These are phyloP conservation scores for Globisporangium megalacanthum DNA, from an alignment of 352 stramenopile species.

Conservation along the genomic window DNA sequence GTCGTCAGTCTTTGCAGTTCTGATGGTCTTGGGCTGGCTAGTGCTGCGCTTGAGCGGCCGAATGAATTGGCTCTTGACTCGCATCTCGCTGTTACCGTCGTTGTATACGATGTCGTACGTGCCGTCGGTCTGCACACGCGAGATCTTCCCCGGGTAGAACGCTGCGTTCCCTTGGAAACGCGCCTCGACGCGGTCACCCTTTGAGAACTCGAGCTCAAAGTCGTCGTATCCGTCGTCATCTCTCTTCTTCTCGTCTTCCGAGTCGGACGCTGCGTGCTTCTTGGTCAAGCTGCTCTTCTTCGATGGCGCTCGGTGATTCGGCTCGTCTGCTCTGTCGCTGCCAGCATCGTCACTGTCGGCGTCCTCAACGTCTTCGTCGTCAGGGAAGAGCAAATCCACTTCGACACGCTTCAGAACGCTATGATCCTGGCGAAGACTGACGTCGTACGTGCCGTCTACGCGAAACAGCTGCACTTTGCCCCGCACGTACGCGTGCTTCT, in stretches of 20 bases:
- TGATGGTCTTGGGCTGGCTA: slow-evolving; percentile 8
- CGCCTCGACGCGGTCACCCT: slow-evolving; percentile 54
- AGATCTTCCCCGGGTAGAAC: slow-evolving; percentile 50
- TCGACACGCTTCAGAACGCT: slow-evolving; percentile 31
- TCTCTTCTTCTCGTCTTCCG: slow-evolving; percentile 16
- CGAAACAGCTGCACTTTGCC: slow-evolving; percentile 31
- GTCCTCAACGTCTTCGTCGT: slow-evolving; percentile 24
- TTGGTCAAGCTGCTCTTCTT: slow-evolving; percentile 4
- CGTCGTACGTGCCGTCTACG: slow-evolving; percentile 51
- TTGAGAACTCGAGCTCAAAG: slow-evolving; percentile 44
- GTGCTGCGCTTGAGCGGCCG: slow-evolving; percentile 11
- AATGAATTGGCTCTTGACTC: slow-evolving; percentile 41
- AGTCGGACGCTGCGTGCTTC: slow-evolving; percentile 10
- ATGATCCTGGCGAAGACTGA: slow-evolving; percentile 22
- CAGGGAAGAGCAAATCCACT: slow-evolving; percentile 35
- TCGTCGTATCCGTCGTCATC: slow-evolving; percentile 23
- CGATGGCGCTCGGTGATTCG: not conserved
- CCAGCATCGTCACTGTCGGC: slow-evolving; percentile 17
- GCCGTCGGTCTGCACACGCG: slow-evolving; percentile 42
- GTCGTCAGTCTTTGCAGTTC: slow-evolving; percentile 12
- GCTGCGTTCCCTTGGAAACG: slow-evolving; percentile 45
- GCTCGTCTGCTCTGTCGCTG: not conserved
- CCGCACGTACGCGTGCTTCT: slow-evolving; percentile 50
- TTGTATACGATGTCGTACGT: slow-evolving; percentile 66
- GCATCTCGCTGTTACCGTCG: slow-evolving; percentile 62